A percentile compares a stretch with the other conserved stretches of the same genome.
These are phyloP conservation scores for Fonsecaea monophora DNA, from an alignment of 2,329 filamentous ascomycete species.

Conservation along the genomic window DNA sequence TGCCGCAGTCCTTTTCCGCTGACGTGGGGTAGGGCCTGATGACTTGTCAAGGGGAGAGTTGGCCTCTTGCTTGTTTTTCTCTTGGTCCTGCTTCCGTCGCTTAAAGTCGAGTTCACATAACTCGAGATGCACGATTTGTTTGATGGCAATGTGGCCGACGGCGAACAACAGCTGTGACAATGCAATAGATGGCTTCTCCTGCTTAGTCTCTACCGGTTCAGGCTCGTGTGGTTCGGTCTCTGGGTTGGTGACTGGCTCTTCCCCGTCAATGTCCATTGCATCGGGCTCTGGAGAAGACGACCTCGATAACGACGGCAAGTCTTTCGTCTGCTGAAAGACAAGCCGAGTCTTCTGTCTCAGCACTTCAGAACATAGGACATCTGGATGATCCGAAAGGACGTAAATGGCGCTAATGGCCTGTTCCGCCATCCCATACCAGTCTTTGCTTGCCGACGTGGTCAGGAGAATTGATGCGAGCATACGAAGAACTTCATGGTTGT, in stretches of 20 bases:
- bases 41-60: constrained; percentile 43
- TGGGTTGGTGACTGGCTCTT: constrained; percentile 21
- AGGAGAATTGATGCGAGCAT: constrained; percentile 85
- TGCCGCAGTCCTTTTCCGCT: constrained; percentile 56
- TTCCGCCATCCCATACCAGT: constrained; percentile 94
- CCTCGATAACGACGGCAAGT: constrained; percentile 48
- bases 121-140: constrained; percentile 97
- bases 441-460: constrained; percentile 84
- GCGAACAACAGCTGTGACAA: constrained; percentile 93
- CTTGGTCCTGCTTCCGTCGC: constrained; percentile 87
- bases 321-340: constrained; percentile 70
- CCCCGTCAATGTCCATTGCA: constrained; percentile 44
- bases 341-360: constrained; percentile 83
- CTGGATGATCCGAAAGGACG: constrained; percentile 88
- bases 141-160: constrained; percentile 95
- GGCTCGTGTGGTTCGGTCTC: constrained; percentile 37
- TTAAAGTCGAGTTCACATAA: constrained; percentile 99
- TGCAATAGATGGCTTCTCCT: constrained; percentile 73
- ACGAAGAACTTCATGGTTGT: constrained; percentile 85
- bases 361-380: constrained; percentile 89
- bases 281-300: constrained; percentile 41
- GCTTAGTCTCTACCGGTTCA: constrained; percentile 46
- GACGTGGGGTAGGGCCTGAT: constrained; percentile 49
- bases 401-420: constrained; percentile 97
- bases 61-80: constrained; percentile 64